phyloP scores from a whole-genome alignment of 2,329 filamentous ascomycete genomes.

The Stenocarpella maydis region DNA sequence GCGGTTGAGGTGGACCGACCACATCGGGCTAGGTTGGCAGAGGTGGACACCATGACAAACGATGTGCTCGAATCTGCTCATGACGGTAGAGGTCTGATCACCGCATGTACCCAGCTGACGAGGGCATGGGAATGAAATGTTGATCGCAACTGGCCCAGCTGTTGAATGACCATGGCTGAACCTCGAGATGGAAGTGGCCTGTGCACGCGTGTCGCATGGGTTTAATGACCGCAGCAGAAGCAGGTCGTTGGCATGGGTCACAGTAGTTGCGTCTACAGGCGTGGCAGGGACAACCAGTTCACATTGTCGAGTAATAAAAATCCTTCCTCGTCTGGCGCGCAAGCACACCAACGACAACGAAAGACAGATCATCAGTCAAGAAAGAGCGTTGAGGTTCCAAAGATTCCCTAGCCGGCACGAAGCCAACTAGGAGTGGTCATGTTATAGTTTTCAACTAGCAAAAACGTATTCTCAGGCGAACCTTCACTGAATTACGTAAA shows the following conservation, averaged over 20 bases:
- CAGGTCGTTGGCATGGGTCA: no score
- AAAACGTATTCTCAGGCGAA: conserved; percentile 87
- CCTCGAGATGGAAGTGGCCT: no score
- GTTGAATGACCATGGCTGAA: no score
- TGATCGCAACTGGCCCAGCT: neutral
- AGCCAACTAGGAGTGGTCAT: conserved; percentile 79
- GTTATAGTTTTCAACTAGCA: conserved; percentile 90
- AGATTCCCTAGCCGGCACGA: conserved; percentile 80
- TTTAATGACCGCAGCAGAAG: neutral
- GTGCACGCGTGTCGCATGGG: neutral
- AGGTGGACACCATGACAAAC: no score
- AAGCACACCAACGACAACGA: conserved; percentile 58
- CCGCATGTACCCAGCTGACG: no score
- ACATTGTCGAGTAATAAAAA: neutral
- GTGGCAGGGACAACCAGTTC: no score
- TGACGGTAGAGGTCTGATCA: no score
- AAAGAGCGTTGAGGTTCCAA: conserved; percentile 61
- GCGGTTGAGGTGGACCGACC: no score
- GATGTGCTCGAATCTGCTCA: no score
- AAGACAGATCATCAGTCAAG: conserved; percentile 50
- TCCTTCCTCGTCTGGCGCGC: conserved; percentile 60
- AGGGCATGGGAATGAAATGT: no score
- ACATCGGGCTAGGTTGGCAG: no score
- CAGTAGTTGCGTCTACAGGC: no score
- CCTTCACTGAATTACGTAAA: conserved; percentile 87